Percentiles rank a stretch among this genome's conserved stretches.
Evolutionary conservation across 2,329 filamentous ascomycete genomes (phyloP).

Genomic region (Nannizzia gypsea): DNA sequence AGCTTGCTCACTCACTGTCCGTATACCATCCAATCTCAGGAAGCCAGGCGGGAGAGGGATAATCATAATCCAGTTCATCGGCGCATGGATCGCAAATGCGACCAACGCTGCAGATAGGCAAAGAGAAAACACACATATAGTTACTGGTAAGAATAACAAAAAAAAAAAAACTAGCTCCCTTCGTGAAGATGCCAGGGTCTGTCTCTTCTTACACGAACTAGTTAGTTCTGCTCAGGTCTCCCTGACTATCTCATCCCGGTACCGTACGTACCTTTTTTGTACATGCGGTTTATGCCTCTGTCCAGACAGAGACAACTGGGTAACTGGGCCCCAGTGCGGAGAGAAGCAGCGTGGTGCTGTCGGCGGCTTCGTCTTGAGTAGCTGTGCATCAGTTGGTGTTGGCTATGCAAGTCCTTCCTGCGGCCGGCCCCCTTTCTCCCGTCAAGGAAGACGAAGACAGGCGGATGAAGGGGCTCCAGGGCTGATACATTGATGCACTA

Average conservation of each 20-base stretch:
- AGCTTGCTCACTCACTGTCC: not conserved
- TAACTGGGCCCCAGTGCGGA: not conserved
- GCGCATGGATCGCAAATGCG: constrained; percentile 2
- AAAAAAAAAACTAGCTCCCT: not conserved
- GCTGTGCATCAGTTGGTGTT: not conserved
- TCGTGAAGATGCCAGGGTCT: not conserved
- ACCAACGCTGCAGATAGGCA: not conserved
- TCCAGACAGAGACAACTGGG: not conserved
- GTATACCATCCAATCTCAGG: not conserved
- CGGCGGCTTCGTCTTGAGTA: constrained; percentile 1
- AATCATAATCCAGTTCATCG: constrained; percentile 4
- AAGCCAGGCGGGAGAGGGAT: not conserved
- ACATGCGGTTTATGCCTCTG: not conserved
- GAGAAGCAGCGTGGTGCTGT: not conserved
- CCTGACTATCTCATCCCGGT: too few relatives aligned
- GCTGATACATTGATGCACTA: not conserved
- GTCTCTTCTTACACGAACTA: not conserved
- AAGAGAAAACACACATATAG: not conserved
- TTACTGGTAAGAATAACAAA: too few relatives aligned
- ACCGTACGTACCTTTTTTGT: not conserved
- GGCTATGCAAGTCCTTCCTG: not conserved
- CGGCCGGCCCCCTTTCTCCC: not conserved
- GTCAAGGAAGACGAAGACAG: not conserved
- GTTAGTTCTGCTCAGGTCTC: not conserved
- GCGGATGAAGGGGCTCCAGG: not conserved